Conservation (phyloP, 2,329 filamentous ascomycete species). For the Malbranchea cinnamomea region DNA sequence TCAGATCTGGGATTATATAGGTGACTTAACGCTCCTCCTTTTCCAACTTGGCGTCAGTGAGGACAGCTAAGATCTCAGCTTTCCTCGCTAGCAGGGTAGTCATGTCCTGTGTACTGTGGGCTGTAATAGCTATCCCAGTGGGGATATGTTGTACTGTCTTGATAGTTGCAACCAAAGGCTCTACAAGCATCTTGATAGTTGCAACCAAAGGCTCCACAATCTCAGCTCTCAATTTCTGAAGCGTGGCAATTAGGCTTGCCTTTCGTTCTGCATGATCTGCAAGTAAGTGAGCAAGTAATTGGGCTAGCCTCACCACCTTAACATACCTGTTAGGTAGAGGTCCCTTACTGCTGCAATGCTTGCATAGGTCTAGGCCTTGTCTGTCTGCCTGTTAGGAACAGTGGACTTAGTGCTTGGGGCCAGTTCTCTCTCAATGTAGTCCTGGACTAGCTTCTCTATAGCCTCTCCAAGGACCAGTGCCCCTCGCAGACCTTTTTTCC, state of each 20-base stretch:
- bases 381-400: background rate
- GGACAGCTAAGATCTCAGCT: background rate
- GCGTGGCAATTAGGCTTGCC: slow-evolving; percentile 1
- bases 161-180: background rate
- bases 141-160: slow-evolving; percentile 1
- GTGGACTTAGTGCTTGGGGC: no score
- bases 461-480: no score
- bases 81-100: background rate
- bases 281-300: background rate
- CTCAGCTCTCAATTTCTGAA: slow-evolving; percentile 2
- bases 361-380: background rate
- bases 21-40: slow-evolving; percentile 1
- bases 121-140: slow-evolving; percentile 1
- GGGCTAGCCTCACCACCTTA: background rate
- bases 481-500: background rate
- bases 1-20: slow-evolving; percentile 1
- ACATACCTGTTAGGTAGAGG: background rate
- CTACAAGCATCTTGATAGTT: background rate
- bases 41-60: background rate
- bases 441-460: no score
- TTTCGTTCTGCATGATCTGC: background rate
- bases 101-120: background rate
- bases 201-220: background rate
- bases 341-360: background rate
- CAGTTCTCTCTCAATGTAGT: no score